These are phyloP conservation scores for Herpetomonas tarakana DNA, from an alignment of 208 protist genomes.

Conservation along the genomic window DNA sequence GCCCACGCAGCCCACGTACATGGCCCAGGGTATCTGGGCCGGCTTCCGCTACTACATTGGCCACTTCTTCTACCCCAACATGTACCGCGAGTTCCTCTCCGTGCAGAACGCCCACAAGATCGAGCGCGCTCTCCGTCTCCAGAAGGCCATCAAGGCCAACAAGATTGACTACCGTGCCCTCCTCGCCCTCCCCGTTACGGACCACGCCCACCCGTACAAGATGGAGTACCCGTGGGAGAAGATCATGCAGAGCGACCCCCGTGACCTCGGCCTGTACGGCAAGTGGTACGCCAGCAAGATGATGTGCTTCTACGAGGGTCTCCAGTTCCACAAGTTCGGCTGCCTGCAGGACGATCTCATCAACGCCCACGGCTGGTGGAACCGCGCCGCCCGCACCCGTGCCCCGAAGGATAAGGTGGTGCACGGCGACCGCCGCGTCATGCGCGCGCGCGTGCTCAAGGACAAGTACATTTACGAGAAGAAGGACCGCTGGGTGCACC, in stretches of 20 bases:
- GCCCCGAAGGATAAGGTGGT: constrained; percentile 86
- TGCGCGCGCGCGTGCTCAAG: constrained; percentile 82
- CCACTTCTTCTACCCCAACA: constrained; percentile 91
- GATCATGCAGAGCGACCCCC: constrained; percentile 75
- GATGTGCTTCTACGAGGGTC: constrained; percentile 88
- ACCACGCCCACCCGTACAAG: constrained; percentile 92
- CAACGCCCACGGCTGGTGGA: constrained; percentile 89
- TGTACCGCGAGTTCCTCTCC: constrained; percentile 88
- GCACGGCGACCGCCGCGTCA: constrained; percentile 84
- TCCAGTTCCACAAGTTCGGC: constrained; percentile 88
- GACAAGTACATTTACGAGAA: constrained; percentile 92
- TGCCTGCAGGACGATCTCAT: constrained; percentile 90
- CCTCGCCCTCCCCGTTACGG: constrained; percentile 86
- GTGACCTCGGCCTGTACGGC: constrained; percentile 78
- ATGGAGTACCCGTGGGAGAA: constrained; percentile 93
- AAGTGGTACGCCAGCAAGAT: constrained; percentile 91
- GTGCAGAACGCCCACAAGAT: constrained; percentile 89
- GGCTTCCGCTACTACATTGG: constrained; percentile 85
- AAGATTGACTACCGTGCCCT: constrained; percentile 90
- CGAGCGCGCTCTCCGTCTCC: constrained; percentile 81
- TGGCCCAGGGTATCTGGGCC: constrained; percentile 87
- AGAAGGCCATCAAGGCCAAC: constrained; percentile 91
- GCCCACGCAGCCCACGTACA: constrained; percentile 62
- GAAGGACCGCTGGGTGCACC: constrained; percentile 90
- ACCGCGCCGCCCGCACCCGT: constrained; percentile 81